These are phyloP conservation scores for Penicillium sp. DNA, from an alignment of 2,329 filamentous ascomycete genomes.

Conservation along the genomic window DNA sequence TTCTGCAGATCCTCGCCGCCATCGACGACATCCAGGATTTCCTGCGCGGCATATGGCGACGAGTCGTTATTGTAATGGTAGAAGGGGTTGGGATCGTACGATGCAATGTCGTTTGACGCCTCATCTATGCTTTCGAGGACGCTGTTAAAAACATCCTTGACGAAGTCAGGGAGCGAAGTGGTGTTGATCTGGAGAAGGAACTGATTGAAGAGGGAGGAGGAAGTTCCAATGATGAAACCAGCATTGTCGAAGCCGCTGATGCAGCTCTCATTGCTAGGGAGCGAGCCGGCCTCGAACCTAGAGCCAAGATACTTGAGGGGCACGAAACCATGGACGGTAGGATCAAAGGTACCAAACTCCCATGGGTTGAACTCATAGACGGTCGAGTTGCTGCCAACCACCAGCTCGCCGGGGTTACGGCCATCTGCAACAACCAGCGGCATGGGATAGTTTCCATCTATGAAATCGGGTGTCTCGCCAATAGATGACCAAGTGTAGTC, in stretches of 20 bases:
- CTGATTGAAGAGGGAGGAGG: slow-evolving; percentile 79
- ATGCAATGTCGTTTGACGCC: slow-evolving; percentile 69
- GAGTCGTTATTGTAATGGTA: slow-evolving; percentile 60
- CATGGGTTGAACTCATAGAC: slow-evolving; percentile 77
- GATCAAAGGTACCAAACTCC: slow-evolving; percentile 76
- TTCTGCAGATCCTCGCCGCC: slow-evolving; percentile 78
- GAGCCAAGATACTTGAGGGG: slow-evolving; percentile 71
- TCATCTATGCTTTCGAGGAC: slow-evolving; percentile 58
- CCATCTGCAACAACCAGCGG: slow-evolving; percentile 72
- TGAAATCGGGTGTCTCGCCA: slow-evolving; percentile 61
- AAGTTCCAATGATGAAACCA: slow-evolving; percentile 83
- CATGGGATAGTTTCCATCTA: slow-evolving; percentile 63
- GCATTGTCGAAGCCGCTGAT: slow-evolving; percentile 78
- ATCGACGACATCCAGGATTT: slow-evolving; percentile 69
- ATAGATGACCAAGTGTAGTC: slow-evolving; percentile 82
- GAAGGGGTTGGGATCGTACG: slow-evolving; percentile 75
- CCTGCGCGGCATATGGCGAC: slow-evolving; percentile 56
- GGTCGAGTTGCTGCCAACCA: slow-evolving; percentile 70
- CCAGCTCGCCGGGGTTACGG: slow-evolving; percentile 59
- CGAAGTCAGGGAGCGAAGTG: slow-evolving; percentile 48
- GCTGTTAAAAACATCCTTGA: slow-evolving; percentile 53
- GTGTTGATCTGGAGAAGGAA: slow-evolving; percentile 66
- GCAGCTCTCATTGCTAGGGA: slow-evolving; percentile 60
- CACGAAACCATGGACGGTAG: slow-evolving; percentile 68
- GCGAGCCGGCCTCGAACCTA: slow-evolving; percentile 62